Percentiles rank a stretch among this genome's conserved stretches.
phyloP scores from a whole-genome alignment of 2,329 filamentous ascomycete species.

The Colletotrichum sp. region DNA sequence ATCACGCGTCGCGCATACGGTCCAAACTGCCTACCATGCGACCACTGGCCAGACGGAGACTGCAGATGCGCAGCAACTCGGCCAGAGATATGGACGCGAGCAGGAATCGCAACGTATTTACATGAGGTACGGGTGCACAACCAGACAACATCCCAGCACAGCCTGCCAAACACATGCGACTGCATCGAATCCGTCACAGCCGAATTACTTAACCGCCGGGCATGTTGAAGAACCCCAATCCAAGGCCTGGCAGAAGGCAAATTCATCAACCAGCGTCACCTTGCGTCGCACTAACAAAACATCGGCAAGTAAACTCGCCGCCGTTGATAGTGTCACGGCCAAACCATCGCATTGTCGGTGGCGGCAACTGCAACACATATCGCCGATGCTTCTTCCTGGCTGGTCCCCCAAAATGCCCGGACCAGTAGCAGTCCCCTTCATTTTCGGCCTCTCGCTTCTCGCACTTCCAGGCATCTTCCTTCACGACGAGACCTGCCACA shows the following conservation, averaged over 20 bases:
- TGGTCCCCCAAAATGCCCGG: not conserved
- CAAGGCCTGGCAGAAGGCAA: not conserved
- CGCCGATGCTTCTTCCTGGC: conserved; percentile 4
- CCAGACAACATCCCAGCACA: not conserved
- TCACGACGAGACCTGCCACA: not conserved
- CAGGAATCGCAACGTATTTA: not conserved
- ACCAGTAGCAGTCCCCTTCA: not conserved
- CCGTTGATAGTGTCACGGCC: not conserved
- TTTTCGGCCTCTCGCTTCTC: not conserved
- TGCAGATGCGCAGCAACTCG: not conserved
- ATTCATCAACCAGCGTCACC: not conserved
- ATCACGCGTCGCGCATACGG: not conserved
- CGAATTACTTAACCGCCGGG: not conserved
- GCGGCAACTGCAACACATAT: conserved; percentile 5
- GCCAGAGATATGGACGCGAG: not conserved
- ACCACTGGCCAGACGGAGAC: not conserved
- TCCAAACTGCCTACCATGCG: not conserved
- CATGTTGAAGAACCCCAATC: not conserved
- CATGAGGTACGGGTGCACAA: not conserved
- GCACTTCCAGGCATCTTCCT: not conserved
- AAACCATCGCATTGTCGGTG: conserved; percentile 6
- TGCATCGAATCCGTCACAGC: not conserved
- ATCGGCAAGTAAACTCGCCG: not conserved
- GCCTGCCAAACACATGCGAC: not conserved
- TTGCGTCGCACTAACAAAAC: not conserved